Evolutionary conservation across 257 asterid genomes (phyloP).

Genomic region (Fraxinus pennsylvanica): DNA sequence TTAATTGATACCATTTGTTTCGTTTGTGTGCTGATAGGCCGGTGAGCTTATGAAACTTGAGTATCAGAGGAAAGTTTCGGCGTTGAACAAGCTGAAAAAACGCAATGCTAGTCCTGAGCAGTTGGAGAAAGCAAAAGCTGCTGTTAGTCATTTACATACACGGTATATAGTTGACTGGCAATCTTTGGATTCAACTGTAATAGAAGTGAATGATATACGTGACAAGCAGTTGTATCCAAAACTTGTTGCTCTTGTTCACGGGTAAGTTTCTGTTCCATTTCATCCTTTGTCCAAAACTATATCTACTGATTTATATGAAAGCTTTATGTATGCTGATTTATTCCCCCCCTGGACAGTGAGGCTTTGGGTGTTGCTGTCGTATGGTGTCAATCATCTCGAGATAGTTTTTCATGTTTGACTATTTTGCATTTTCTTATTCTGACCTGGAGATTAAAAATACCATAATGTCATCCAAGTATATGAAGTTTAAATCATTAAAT

Average conservation of each 20-base stretch:
- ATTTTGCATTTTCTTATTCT: too few species aligned
- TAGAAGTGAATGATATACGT: slow-evolving; percentile 88
- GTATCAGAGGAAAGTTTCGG: slow-evolving; percentile 74
- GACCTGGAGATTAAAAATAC: too few species aligned
- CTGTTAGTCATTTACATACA: slow-evolving; percentile 93
- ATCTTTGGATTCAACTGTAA: slow-evolving; percentile 87
- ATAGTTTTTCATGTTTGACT: too few species aligned
- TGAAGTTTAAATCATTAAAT: too few species aligned
- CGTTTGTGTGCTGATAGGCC: slow-evolving; percentile 44
- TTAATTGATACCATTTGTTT: too few species aligned
- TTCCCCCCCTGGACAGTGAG: background rate
- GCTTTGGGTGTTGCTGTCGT: background rate
- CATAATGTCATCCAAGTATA: too few species aligned
- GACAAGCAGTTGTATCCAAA: slow-evolving; percentile 89
- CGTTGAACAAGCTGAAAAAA: slow-evolving; percentile 76
- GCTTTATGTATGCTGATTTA: background rate
- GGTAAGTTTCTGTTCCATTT: slow-evolving; percentile 46
- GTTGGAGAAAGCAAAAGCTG: slow-evolving; percentile 94
- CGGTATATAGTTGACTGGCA: slow-evolving; percentile 97
- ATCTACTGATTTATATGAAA: background rate
- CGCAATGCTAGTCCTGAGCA: slow-evolving; percentile 75
- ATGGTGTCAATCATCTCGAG: background rate
- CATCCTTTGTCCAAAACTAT: background rate
- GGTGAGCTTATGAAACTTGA: slow-evolving; percentile 90
- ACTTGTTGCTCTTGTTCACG: slow-evolving; percentile 74